These are phyloP conservation scores for Phialocephala subalpina DNA, from an alignment of 2,329 filamentous ascomycete species.

Conservation along the genomic window DNA sequence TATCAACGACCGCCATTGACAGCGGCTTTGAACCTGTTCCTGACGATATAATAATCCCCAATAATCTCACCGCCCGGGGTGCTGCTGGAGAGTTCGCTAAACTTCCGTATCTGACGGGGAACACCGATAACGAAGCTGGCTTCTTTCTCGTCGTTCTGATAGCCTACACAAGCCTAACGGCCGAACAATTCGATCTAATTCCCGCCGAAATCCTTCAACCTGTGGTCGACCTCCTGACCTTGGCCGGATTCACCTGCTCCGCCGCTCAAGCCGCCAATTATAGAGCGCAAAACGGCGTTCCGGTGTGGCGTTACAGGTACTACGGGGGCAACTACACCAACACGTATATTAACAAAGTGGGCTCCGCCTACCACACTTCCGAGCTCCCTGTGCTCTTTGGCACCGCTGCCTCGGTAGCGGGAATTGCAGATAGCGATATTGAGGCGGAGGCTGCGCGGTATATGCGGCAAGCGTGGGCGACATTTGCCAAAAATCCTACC, in stretches of 20 bases:
- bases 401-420: constrained; percentile 19
- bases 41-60: neutral
- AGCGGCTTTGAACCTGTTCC: neutral
- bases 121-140: neutral
- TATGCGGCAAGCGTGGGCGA: constrained; percentile 44
- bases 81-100: neutral
- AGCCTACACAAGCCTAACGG: neutral
- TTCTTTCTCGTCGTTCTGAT: neutral
- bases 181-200: neutral
- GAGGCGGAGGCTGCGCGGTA: constrained; percentile 41
- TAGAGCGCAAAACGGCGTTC: constrained; percentile 32
- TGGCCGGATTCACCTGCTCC: constrained; percentile 40
- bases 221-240: constrained; percentile 26
- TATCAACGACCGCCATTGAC: neutral
- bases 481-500: constrained; percentile 44
- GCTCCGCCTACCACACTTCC: constrained; percentile 43
- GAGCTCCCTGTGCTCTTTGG: constrained; percentile 35
- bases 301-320: constrained; percentile 46
- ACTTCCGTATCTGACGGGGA: neutral
- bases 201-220: too few species aligned
- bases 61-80: neutral
- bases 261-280: constrained; percentile 33
- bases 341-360: constrained; percentile 31
- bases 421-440: constrained; percentile 19
- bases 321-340: constrained; percentile 43